A percentile compares a stretch with the other conserved stretches of the same genome.
These are phyloP conservation scores for Teunomyces gatunensis DNA, from an alignment of 805 yeast genomes.

Conservation along the genomic window DNA sequence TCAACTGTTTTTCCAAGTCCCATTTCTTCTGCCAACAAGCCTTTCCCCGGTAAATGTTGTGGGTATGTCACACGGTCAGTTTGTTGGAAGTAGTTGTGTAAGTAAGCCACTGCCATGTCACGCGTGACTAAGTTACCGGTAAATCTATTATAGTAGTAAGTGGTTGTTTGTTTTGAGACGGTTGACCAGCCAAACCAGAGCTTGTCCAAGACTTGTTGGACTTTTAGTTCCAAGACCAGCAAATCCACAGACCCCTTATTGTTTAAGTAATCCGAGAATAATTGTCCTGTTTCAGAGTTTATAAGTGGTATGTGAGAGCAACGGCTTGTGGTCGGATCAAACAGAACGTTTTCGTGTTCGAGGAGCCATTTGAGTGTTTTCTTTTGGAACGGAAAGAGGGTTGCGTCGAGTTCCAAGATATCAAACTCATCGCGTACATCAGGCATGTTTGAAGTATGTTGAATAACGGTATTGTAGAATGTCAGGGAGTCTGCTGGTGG, in stretches of 20 bases:
- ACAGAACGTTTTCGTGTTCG: slow-evolving; percentile 44
- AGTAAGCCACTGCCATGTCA: slow-evolving; percentile 8
- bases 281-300: slow-evolving; percentile 3
- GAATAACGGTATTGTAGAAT: slow-evolving; percentile 52
- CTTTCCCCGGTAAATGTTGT: slow-evolving; percentile 48
- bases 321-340: slow-evolving; percentile 23
- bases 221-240: neutral
- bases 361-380: slow-evolving; percentile 59
- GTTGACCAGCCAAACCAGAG: slow-evolving; percentile 55
- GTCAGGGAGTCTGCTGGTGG: neutral
- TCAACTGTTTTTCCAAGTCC: slow-evolving; percentile 96
- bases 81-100: slow-evolving; percentile 24
- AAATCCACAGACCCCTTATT: neutral
- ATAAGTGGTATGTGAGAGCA: slow-evolving; percentile 21
- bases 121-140: slow-evolving; percentile 43
- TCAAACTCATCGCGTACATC: slow-evolving; percentile 19
- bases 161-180: slow-evolving; percentile 7
- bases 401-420: slow-evolving; percentile 44
- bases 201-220: slow-evolving; percentile 30
- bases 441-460: slow-evolving; percentile 34
- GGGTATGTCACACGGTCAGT: slow-evolving; percentile 20
- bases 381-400: slow-evolving; percentile 49
- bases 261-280: neutral
- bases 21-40: slow-evolving; percentile 91
- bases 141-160: slow-evolving; percentile 49